Evolutionary conservation across 129 eudicot genomes (phyloP), one percentile per base, ranked within the genome.

Genomic region (Chrysanthemum seticuspe): DNA sequence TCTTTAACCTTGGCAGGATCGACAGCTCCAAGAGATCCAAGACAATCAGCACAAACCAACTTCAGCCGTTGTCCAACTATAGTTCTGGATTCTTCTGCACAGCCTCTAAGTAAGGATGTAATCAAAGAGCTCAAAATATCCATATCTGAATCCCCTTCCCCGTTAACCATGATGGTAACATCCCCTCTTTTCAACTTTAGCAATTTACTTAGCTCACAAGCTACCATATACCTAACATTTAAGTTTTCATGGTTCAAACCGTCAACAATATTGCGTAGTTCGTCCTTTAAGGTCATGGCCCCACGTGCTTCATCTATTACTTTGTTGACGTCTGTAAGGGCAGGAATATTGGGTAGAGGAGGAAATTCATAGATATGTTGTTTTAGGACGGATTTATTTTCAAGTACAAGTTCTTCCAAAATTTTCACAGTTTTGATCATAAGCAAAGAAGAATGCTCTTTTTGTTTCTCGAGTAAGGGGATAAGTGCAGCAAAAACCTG

Each of bases 201-300:
- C 76, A 95, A 65, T 80, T 95, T 95, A 72, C 87, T 86, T 66
- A 90, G 81, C 84, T 88, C 99, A 80, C 93, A 88, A 54, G 91
- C 91, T 29, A 95, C 99, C 99, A 95, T 95, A 83, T 95, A 95
- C 76, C 99, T 86, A 29, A 95, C 99, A 78, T 88, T 90, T 84
- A 95, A 76, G 75, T 86, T 95, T 77, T 95, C 99, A 68, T 95
- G 96, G 85, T 95, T 88, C 77, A 95, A 79, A 34, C 99, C 99
- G 10, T 83, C 91, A 51, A 85, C 85, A 76, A 89, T 84, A 88
- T 86, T 89, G 68, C 77, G 81, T 51, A 95, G 74, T 55, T 83
- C 96, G 80, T 95, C 99, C 71, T 86, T 88, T 54, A 95, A 72
- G 75, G 94, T 81, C 85, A 83, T 83, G 45, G 71, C 59, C 21